A percentile compares a stretch with the other conserved stretches of the same genome.
Conservation (phyloP, 169 alveolate genomes). For the Condylostoma magnum region DNA sequence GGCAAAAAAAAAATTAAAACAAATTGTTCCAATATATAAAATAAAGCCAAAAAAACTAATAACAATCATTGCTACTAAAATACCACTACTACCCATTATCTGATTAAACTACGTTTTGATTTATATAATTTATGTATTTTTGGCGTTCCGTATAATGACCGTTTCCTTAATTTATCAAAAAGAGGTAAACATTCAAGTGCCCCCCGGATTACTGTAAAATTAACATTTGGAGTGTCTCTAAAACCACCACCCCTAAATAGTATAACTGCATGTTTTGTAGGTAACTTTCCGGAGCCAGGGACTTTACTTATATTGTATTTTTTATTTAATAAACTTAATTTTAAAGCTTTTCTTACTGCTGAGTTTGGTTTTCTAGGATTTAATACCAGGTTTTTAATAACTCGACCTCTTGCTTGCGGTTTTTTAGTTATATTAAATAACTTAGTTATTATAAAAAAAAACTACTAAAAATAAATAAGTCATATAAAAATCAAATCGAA, state of each 20-base stretch:
- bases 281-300: background rate
- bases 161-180: background rate
- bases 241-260: background rate
- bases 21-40: background rate
- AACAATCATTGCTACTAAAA: background rate
- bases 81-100: background rate
- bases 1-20: background rate
- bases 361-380: slow-evolving; percentile 20
- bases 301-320: background rate
- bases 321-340: background rate
- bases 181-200: background rate
- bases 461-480: background rate
- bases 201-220: background rate
- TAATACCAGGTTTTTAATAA: background rate
- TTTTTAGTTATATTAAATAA: background rate
- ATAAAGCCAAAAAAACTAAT: background rate
- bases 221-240: slow-evolving; percentile 8
- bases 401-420: slow-evolving; percentile 2
- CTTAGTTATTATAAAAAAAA: background rate
- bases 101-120: background rate
- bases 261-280: background rate
- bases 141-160: background rate
- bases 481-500: background rate
- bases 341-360: background rate
- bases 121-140: background rate